Conservation (phyloP, 192 early-diverging fungal genomes). For the Allomyces arbusculus region DNA sequence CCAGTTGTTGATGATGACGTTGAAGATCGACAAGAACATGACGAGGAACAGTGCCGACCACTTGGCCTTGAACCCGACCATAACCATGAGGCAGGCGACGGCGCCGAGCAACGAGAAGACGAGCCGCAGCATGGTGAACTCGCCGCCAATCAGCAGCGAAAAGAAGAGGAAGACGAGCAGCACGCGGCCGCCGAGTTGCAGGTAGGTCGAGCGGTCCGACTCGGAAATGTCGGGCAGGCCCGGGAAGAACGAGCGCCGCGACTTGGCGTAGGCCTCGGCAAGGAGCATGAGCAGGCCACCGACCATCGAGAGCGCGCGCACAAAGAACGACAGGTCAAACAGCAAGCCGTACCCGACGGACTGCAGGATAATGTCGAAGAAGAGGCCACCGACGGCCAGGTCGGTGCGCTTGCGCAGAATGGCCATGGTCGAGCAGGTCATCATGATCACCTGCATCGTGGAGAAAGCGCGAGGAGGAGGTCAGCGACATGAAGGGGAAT, state of each 20-base stretch:
- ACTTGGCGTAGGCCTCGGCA: slow-evolving; percentile 49
- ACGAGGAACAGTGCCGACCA: slow-evolving; percentile 87
- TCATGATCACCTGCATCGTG: slow-evolving; percentile 41
- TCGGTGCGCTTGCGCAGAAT: slow-evolving; percentile 65
- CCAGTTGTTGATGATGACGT: slow-evolving; percentile 90
- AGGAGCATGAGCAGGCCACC: slow-evolving; percentile 90
- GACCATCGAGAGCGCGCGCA: slow-evolving; percentile 79
- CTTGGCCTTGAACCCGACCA: slow-evolving; percentile 94
- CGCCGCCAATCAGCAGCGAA: slow-evolving; percentile 68
- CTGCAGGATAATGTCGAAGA: slow-evolving; percentile 62
- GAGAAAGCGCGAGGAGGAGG: not conserved
- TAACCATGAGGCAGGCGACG: slow-evolving; percentile 79
- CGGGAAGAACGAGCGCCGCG: slow-evolving; percentile 57
- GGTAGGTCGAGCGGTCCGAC: slow-evolving; percentile 65
- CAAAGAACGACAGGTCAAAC: slow-evolving; percentile 71
- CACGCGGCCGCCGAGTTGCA: slow-evolving; percentile 78
- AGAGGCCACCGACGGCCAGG: slow-evolving; percentile 61
- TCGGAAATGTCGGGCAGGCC: slow-evolving; percentile 75
- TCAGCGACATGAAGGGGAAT: too few relatives aligned
- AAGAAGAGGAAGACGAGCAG: slow-evolving; percentile 83
- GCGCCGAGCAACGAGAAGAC: slow-evolving; percentile 53
- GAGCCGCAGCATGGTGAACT: slow-evolving; percentile 48
- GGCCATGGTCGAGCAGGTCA: slow-evolving; percentile 60
- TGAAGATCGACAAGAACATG: slow-evolving; percentile 68
- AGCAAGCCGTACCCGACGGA: slow-evolving; percentile 89